phyloP scores from a whole-genome alignment of 768 basidiomycete species.

The Leccinum broughii region DNA sequence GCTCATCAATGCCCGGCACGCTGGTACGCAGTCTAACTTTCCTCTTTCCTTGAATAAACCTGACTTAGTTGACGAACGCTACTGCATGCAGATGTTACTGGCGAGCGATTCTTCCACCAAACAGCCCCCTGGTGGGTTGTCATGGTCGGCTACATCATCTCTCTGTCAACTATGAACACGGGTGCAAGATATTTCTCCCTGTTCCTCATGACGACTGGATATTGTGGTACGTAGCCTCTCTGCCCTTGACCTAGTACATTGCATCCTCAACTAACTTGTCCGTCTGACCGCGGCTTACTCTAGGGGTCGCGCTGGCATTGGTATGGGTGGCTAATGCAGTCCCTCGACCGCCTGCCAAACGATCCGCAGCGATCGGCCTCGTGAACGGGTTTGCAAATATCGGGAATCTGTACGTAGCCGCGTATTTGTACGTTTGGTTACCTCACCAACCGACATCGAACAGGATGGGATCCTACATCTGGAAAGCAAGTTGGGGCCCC shows the following conservation, averaged over 20 bases:
- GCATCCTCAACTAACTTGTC: neutral
- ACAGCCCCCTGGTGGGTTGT: constrained; percentile 58
- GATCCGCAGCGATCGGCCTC: constrained; percentile 56
- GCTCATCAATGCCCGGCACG: constrained; percentile 57
- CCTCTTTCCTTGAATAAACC: neutral
- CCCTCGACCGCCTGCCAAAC: constrained; percentile 59
- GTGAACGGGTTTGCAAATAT: constrained; percentile 62
- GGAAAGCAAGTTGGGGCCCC: constrained; percentile 61
- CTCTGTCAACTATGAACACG: constrained; percentile 51
- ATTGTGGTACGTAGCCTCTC: constrained; percentile 35
- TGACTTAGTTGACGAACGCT: neutral
- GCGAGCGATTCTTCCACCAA: constrained; percentile 67
- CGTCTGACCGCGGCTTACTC: neutral
- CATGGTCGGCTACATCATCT: constrained; percentile 63
- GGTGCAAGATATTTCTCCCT: constrained; percentile 58
- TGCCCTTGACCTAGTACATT: neutral
- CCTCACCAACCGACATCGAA: neutral
- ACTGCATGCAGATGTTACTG: constrained; percentile 46
- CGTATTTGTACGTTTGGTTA: neutral
- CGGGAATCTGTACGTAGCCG: constrained; percentile 51
- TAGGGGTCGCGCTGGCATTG: constrained; percentile 45
- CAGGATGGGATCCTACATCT: constrained; percentile 63
- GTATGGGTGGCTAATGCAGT: constrained; percentile 66
- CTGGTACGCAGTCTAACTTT: constrained; percentile 33
- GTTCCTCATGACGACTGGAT: constrained; percentile 64